Conservation (phyloP, 495 filamentous ascomycete species). For the Xylaria longipes region DNA sequence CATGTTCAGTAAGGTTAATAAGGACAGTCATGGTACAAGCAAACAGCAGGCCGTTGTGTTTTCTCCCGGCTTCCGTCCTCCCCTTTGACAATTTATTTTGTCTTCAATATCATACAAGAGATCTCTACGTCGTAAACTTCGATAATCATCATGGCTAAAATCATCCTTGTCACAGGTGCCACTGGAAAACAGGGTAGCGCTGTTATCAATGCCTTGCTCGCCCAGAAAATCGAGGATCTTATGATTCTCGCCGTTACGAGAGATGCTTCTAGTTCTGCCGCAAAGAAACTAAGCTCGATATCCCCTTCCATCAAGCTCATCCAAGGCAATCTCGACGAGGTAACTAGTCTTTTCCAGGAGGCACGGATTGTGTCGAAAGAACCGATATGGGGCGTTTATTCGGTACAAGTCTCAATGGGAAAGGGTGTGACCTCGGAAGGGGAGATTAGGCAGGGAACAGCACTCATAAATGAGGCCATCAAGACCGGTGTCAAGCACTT, state of each 20-base stretch:
- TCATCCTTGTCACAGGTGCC: constrained; percentile 71
- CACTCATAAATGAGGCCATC: constrained; percentile 66
- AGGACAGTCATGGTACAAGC: background rate
- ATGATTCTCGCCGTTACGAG: constrained; percentile 71
- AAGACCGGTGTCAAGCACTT: constrained; percentile 66
- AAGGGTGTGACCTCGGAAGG: constrained; percentile 53
- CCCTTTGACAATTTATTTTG: background rate
- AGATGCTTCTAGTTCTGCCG: constrained; percentile 53
- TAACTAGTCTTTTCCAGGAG: constrained; percentile 56
- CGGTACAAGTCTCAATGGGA: constrained; percentile 51
- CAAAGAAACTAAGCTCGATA: constrained; percentile 53
- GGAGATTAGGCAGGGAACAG: constrained; percentile 69
- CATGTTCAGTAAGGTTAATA: background rate
- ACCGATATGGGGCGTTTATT: constrained; percentile 48
- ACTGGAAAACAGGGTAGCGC: constrained; percentile 73
- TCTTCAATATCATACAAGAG: no score
- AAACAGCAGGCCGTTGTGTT: background rate
- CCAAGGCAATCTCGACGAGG: constrained; percentile 64
- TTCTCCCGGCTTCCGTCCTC: background rate
- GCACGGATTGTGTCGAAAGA: constrained; percentile 48
- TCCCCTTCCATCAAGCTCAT: constrained; percentile 61
- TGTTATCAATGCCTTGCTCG: constrained; percentile 59
- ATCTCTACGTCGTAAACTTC: background rate
- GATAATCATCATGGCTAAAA: constrained; percentile 38
- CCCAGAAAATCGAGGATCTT: constrained; percentile 33